Conservation (phyloP, 495 filamentous ascomycete species). For the Daldinia caldariorum region DNA sequence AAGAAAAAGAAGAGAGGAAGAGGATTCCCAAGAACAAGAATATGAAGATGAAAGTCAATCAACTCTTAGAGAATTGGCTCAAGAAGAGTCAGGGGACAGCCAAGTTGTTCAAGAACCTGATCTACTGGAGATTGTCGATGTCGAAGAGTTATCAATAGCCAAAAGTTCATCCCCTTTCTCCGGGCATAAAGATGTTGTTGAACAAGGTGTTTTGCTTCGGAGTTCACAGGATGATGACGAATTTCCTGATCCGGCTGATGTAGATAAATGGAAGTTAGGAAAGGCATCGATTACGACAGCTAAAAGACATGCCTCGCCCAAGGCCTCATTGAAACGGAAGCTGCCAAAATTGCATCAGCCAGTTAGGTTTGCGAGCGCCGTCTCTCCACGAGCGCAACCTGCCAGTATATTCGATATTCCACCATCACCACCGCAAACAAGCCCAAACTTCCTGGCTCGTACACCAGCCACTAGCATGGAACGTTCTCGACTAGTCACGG, state of each 20-base stretch:
- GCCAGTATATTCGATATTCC: conserved; percentile 44
- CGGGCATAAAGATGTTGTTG: conserved; percentile 14
- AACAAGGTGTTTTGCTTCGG: conserved; percentile 4
- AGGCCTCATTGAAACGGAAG: conserved; percentile 37
- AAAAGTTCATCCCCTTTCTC: conserved; percentile 22
- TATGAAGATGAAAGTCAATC: conserved; percentile 62
- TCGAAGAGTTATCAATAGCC: conserved; percentile 35
- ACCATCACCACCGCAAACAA: conserved; percentile 44
- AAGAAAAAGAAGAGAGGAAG: conserved; percentile 45
- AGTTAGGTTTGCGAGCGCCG: conserved; percentile 15
- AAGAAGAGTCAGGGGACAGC: conserved; percentile 46
- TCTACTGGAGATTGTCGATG: conserved; percentile 38
- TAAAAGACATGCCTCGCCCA: conserved; percentile 44
- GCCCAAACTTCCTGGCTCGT: conserved; percentile 31
- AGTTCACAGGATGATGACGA: conserved; percentile 47
- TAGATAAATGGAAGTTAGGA: conserved; percentile 43
- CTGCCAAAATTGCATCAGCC: conserved; percentile 32
- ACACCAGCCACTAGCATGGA: conserved; percentile 28
- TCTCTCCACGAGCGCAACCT: conserved; percentile 12
- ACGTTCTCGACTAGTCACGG: conserved; percentile 12
- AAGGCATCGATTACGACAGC: conserved; percentile 6
- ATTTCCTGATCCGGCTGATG: conserved; percentile 45
- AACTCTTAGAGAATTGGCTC: conserved; percentile 29
- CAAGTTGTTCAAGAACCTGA: conserved; percentile 38
- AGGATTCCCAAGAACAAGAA: conserved; percentile 62